Evolutionary conservation across 202 grass and related monocot genomes (phyloP), one percentile per base, ranked within the genome.

Genomic region (Schoenoplectus triqueter): DNA sequence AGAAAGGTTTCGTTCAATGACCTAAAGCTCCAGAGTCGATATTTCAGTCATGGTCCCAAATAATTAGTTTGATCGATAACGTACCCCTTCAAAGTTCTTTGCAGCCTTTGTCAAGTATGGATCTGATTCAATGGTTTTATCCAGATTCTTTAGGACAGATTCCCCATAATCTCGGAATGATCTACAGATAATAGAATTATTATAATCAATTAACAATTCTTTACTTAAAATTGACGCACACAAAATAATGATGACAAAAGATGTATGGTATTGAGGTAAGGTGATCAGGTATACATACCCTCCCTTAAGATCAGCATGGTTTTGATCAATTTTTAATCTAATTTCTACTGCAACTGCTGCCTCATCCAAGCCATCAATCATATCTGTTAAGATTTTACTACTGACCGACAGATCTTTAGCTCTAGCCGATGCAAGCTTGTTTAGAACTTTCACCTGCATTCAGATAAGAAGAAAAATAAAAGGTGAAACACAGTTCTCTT

Each of bases 261-360:
- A 18, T 51, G 69, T 73, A 14, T 76, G 31, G 10, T 40, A 51
- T 45, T 20, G 56, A 20, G 20, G 46, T 69, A 69, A 52, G 42
- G 15, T 64, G 54, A 80, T 90, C 20, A 64, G 63, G 83, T 73
- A 82, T 66, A 75, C 88, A 87, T 95, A 98, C 96, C 93, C 88
- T 88, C 91, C 95, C 88, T 94, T 89, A 55, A 94, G 81, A 83
- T 95, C 88, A 89, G 88, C 42, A 86, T 98, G 91, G 73, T 89
- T 94, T 86, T 92, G 93, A 95, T 94, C 90, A 87, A 98, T 95
- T 86, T 98, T 98, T 60, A 98, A 87, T 66, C 96, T 95, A 88
- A 98, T 75, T 90, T 98, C 93, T 49, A 73, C 59, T 84, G 88
- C 69, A 77, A 94, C 60, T 84, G 85, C 66, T 90, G 93, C 93